Percentiles rank a stretch among this genome's conserved stretches.
Evolutionary conservation across 1,139 yeast genomes (phyloP).

Genomic region (Pichia terricola): DNA sequence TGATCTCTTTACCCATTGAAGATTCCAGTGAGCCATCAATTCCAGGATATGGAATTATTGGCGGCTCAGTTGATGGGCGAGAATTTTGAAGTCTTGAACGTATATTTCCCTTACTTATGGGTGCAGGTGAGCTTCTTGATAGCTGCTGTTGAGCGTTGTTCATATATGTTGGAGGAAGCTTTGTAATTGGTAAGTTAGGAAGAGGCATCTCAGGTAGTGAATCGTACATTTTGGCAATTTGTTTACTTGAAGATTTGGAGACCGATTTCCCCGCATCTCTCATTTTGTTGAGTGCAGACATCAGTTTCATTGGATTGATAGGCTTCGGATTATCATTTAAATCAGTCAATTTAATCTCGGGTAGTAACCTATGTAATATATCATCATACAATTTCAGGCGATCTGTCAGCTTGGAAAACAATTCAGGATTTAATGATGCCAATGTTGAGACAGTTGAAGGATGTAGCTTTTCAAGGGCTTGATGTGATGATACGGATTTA

Average conservation of each 20-base stretch:
- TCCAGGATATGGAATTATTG: slow-evolving; percentile 12
- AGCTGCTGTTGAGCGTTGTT: neutral
- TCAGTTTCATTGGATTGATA: slow-evolving; percentile 23
- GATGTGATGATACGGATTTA: neutral
- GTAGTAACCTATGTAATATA: slow-evolving; percentile 22
- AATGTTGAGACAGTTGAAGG: slow-evolving; percentile 12
- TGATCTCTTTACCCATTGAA: slow-evolving; percentile 40
- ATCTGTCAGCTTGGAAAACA: slow-evolving; percentile 21
- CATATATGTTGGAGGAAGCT: slow-evolving; percentile 6
- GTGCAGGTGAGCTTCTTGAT: neutral
- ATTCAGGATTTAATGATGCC: slow-evolving; percentile 18
- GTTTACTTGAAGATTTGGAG: slow-evolving; percentile 13
- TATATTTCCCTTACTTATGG: neutral
- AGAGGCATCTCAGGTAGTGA: slow-evolving; percentile 23
- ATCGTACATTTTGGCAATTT: slow-evolving; percentile 20
- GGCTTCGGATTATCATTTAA: slow-evolving; percentile 24
- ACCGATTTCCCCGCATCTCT: slow-evolving; percentile 16
- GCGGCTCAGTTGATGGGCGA: neutral
- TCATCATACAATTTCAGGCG: slow-evolving; percentile 24
- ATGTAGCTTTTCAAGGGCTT: neutral
- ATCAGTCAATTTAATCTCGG: slow-evolving; percentile 24
- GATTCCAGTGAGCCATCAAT: slow-evolving; percentile 33
- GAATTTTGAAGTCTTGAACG: neutral
- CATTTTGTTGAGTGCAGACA: slow-evolving; percentile 21
- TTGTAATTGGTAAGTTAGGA: slow-evolving; percentile 18